Base-by-base conservation (phyloP, 208 protist genomes). In the Wallacemonas sp. region DNA sequence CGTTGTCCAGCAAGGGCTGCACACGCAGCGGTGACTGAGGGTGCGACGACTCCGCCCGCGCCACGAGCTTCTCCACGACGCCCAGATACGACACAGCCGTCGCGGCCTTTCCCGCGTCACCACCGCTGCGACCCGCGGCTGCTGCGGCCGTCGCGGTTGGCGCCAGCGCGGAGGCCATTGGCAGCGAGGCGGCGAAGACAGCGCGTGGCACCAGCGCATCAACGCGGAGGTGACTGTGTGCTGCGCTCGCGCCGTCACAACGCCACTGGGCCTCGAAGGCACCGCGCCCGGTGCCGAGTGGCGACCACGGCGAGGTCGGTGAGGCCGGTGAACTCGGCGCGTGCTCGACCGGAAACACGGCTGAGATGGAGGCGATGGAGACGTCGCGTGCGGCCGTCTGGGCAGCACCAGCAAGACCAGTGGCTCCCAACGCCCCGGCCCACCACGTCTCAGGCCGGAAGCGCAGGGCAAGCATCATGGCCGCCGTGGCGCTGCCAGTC, bases 161-260 rank as follows among this genome's bases (percentile, higher is more conserved):
- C 4, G 47, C 26, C 24, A 23, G 17, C 9, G 44, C 11, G 26
- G 29, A n/a, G 16, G 63, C 44, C n/a, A 60, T 11, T 0, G 63
- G 48, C 43, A 65, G 66, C 3, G 68, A 2, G 48, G 71, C 34
- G 0, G 47, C 44, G 26, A 43, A 33, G 14, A 78, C 16, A 21
- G 14, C 12, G 1, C 72, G 65, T 12, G 72, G 66, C 33, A 67
- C 9, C 2, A 71, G 44, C 29, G 71, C 43, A 69, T 78, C 72
- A n/a, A 68, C 54, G 44, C 66, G 66, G 17, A 72, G 41, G 34
- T 70, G 69, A 34, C 71, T 68, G 29, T 70, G 55, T 26, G 71
- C 70, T 11, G 23, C 27, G 2, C 27, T 23, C n/a, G 5, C 8
- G n/a, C 52, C 52, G 12, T 34, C 52, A 1, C 52, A 58, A 8